Evolutionary conservation across 2,329 filamentous ascomycete genomes (phyloP), one percentile per base, ranked within the genome.

Genomic region (Fusarium sp.): DNA sequence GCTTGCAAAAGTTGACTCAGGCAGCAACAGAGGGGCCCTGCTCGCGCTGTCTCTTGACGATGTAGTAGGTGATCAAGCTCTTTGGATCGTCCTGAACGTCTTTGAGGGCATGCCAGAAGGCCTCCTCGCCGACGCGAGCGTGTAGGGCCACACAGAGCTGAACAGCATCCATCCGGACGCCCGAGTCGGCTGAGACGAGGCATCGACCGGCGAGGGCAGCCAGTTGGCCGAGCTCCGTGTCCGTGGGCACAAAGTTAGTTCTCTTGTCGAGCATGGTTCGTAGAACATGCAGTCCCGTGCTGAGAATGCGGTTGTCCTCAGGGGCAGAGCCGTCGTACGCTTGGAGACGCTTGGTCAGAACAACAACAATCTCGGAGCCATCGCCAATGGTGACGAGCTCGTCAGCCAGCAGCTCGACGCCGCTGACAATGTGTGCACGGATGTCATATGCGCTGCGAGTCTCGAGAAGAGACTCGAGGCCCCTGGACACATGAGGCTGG

Each of bases 61-160:
- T 90, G 78, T 93, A 94, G 77, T 94, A 94, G 9, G 90, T 93
- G 73, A 94, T 89, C 65, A 94, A 78, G 71, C 90, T 93, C 82
- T 93, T 87, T 20, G 91, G 88, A 69, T 92, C 91, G 69, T 93
- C 91, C 74, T 87, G 86, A 31, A 91, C 84, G 9, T 81, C 85
- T 62, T 83, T 86, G 73, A 93, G 83, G 23, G 85, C 84, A 33
- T 85, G 85, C 91, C 91, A 95, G 76, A 94, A 94, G 29, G 74
- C 75, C 9, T 74, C 78, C 59, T 90, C 87, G 11, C 88, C 88
- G 8, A 90, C 83, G 10, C 86, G 79, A 50, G 84, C 83, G 76
- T 93, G 90, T 65, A 93, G 80, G 63, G 89, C 88, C 25, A 93
- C 89, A 73, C 91, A 93, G n/a, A 93, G 83, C 76, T 92, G 89